Evolutionary conservation across 1,139 yeast species (phyloP).

Genomic region (Saccharomyces pastorianus): DNA sequence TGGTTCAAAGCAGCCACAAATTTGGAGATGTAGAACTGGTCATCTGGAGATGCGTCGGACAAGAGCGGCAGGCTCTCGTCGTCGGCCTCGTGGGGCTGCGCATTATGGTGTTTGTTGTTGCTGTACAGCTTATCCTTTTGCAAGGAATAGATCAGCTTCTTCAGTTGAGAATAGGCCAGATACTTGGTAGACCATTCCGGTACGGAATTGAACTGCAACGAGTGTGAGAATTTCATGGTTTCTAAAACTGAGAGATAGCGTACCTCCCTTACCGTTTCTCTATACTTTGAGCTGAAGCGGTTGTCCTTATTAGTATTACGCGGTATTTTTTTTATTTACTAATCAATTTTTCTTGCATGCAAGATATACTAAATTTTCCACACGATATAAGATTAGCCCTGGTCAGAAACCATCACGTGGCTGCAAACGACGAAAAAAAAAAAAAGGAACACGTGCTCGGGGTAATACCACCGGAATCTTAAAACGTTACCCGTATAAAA

Average conservation of each 20-base stretch:
- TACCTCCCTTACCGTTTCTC: background rate
- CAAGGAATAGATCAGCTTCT: conserved; percentile 55
- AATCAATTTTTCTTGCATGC: background rate
- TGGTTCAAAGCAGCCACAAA: conserved; percentile 48
- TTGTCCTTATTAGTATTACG: background rate
- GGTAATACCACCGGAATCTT: background rate
- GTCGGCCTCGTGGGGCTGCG: background rate
- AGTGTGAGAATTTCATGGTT: conserved; percentile 64
- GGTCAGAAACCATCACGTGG: background rate
- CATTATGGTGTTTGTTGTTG: background rate
- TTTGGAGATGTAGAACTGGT: conserved; percentile 16
- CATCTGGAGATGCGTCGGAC: conserved; percentile 11
- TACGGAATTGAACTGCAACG: conserved; percentile 67
- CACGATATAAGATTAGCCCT: background rate
- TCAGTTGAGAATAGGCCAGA: conserved; percentile 62
- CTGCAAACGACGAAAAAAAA: too few species aligned
- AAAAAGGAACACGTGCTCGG: too few species aligned
- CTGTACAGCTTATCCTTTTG: conserved; percentile 49
- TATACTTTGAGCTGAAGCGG: background rate
- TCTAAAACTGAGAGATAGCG: background rate
- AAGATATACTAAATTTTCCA: background rate
- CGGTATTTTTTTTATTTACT: background rate
- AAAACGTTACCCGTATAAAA: too few species aligned
- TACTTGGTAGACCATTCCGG: conserved; percentile 75
- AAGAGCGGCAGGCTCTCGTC: conserved; percentile 6